Percentiles rank a stretch among this genome's conserved stretches.
These are phyloP conservation scores for Stagonosporopsis chrysanthemi DNA, from an alignment of 2,329 filamentous ascomycete genomes.

Conservation along the genomic window DNA sequence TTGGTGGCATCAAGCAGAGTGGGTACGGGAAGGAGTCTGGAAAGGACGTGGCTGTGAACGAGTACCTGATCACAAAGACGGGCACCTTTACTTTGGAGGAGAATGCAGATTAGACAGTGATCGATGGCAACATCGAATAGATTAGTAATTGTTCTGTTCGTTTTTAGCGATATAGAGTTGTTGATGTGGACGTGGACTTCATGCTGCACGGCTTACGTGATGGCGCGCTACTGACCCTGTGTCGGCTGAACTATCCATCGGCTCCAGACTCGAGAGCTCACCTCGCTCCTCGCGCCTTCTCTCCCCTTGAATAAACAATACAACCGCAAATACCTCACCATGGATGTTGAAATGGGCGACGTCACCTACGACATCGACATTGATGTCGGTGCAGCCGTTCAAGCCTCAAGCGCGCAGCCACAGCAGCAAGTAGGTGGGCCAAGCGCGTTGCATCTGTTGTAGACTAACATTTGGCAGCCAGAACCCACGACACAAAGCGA, in stretches of 20 bases:
- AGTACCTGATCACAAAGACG: constrained; percentile 71
- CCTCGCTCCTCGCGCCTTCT: constrained; percentile 24
- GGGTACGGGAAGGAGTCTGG: constrained; percentile 73
- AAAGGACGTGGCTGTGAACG: constrained; percentile 69
- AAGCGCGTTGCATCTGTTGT: constrained; percentile 8
- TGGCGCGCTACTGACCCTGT: constrained; percentile 10
- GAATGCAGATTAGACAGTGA: not conserved
- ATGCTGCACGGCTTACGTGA: constrained; percentile 7
- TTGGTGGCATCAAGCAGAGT: constrained; percentile 72
- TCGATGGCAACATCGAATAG: not conserved
- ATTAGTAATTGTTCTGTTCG: not conserved
- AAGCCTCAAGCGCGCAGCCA: constrained; percentile 29
- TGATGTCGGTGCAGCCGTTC: constrained; percentile 34
- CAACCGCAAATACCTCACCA: constrained; percentile 24
- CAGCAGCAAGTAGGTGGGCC: constrained; percentile 29
- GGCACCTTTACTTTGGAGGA: constrained; percentile 67
- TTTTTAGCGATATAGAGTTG: not conserved
- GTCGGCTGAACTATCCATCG: constrained; percentile 9
- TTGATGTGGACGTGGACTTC: not conserved
- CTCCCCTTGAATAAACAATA: constrained; percentile 7
- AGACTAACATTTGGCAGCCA: constrained; percentile 9
- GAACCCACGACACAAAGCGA: constrained; percentile 21
- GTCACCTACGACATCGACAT: constrained; percentile 49
- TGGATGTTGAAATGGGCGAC: constrained; percentile 47
- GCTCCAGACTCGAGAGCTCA: constrained; percentile 1